Evolutionary conservation across 2,329 filamentous ascomycete species (phyloP).

Genomic region (Ophiosphaerella korrae): DNA sequence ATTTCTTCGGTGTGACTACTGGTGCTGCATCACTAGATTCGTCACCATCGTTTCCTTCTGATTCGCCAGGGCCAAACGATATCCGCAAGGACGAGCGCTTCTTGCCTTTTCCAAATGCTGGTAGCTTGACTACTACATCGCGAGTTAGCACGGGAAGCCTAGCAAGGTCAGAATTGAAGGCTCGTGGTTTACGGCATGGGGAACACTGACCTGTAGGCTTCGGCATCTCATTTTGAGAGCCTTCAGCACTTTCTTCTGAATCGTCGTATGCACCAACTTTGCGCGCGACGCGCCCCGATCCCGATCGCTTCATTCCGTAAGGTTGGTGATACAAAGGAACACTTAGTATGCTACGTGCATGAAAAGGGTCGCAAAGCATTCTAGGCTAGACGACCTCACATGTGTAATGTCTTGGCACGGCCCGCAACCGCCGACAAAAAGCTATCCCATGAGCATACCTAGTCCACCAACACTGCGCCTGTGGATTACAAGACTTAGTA

Average conservation of each 20-base stretch:
- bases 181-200: slow-evolving; percentile 24
- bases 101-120: slow-evolving; percentile 57
- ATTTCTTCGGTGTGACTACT: slow-evolving; percentile 66
- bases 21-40: slow-evolving; percentile 54
- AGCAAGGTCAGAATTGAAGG: slow-evolving; percentile 37
- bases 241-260: slow-evolving; percentile 34
- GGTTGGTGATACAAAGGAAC: too few species aligned
- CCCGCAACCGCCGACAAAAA: slow-evolving; percentile 26
- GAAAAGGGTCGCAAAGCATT: background rate
- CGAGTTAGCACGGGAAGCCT: slow-evolving; percentile 52
- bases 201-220: slow-evolving; percentile 50
- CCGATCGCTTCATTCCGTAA: slow-evolving; percentile 60
- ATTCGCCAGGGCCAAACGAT: slow-evolving; percentile 72
- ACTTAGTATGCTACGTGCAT: background rate
- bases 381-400: slow-evolving; percentile 14
- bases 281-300: slow-evolving; percentile 70
- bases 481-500: background rate
- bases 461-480: slow-evolving; percentile 19
- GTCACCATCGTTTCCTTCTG: slow-evolving; percentile 58
- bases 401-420: slow-evolving; percentile 17
- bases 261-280: slow-evolving; percentile 72
- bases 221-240: slow-evolving; percentile 36
- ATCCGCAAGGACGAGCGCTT: slow-evolving; percentile 78
- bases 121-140: slow-evolving; percentile 59
- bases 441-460: slow-evolving; percentile 18